phyloP scores from a whole-genome alignment of 192 early-diverging fungal species.

The Gamsiella multidivaricata region DNA sequence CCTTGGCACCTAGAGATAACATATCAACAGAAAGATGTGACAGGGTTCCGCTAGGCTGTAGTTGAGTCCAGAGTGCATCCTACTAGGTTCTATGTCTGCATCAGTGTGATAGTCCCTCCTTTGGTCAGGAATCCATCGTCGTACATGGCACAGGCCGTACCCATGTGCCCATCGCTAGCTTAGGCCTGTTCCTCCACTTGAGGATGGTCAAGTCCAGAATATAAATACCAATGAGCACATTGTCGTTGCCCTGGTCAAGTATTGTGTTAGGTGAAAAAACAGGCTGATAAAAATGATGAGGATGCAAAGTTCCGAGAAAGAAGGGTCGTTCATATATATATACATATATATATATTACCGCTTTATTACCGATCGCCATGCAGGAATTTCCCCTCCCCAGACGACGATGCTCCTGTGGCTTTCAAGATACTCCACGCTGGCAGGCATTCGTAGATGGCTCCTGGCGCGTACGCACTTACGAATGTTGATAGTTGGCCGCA shows the following conservation, averaged over 20 bases:
- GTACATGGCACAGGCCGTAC: conserved; percentile 25
- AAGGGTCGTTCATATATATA: too few species aligned
- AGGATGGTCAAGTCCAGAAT: conserved; percentile 25
- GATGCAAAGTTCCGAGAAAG: too few species aligned
- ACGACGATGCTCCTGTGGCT: conserved; percentile 10
- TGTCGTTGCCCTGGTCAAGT: background rate
- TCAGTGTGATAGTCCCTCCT: conserved; percentile 31
- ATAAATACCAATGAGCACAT: conserved; percentile 15
- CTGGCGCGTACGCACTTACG: background rate
- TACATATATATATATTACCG: too few species aligned
- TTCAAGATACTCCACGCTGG: conserved; percentile 13
- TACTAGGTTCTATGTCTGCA: too few species aligned
- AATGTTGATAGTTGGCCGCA: conserved; percentile 2
- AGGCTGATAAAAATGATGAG: background rate
- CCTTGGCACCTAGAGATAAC: conserved; percentile 8
- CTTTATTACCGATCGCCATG: conserved; percentile 21
- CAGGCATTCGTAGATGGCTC: conserved; percentile 24
- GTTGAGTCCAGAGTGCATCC: too few species aligned
- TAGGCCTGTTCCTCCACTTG: conserved; percentile 7
- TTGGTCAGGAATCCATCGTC: conserved; percentile 34
- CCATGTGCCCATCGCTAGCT: background rate
- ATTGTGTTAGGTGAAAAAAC: background rate
- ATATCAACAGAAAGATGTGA: too few species aligned
- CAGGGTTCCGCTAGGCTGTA: too few species aligned
- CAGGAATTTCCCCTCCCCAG: conserved; percentile 19